Percentiles rank a stretch among this genome's conserved stretches.
These are phyloP conservation scores for Tolypocladium tropicale DNA, from an alignment of 2,329 filamentous ascomycete genomes.

Conservation along the genomic window DNA sequence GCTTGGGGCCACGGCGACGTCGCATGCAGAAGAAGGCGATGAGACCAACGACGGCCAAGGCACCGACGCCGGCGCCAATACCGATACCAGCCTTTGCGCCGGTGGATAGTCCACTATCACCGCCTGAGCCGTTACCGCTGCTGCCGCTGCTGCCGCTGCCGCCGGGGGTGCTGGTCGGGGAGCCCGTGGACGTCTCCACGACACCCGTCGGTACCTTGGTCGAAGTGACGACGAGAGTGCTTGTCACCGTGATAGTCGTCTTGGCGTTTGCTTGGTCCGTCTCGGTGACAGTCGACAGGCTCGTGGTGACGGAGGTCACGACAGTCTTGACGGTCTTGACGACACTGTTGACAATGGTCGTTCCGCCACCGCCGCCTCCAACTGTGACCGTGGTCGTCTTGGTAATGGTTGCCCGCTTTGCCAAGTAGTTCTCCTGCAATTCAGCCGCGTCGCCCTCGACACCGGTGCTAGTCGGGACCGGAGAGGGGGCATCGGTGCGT, in stretches of 20 bases:
- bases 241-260: constrained; percentile 27
- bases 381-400: constrained; percentile 20
- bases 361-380: constrained; percentile 8
- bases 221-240: constrained; percentile 23
- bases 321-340: constrained; percentile 22
- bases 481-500: constrained; percentile 12
- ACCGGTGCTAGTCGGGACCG: constrained; percentile 6
- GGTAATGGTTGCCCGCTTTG: constrained; percentile 24
- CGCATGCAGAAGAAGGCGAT: constrained; percentile 19
- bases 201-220: constrained; percentile 20
- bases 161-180: neutral
- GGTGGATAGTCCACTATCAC: constrained; percentile 22
- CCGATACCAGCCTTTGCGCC: constrained; percentile 35
- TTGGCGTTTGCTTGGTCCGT: constrained; percentile 23
- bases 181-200: constrained; percentile 4
- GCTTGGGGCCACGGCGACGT: constrained; percentile 20
- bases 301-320: constrained; percentile 16
- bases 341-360: constrained; percentile 16
- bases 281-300: constrained; percentile 20
- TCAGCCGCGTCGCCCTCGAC: constrained; percentile 8
- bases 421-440: constrained; percentile 11
- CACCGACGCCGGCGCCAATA: constrained; percentile 26
- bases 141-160: neutral
- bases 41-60: constrained; percentile 19
- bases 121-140: neutral